These are phyloP conservation scores for Fraxinus floribunda DNA, from an alignment of 305 asterid species.

Conservation along the genomic window DNA sequence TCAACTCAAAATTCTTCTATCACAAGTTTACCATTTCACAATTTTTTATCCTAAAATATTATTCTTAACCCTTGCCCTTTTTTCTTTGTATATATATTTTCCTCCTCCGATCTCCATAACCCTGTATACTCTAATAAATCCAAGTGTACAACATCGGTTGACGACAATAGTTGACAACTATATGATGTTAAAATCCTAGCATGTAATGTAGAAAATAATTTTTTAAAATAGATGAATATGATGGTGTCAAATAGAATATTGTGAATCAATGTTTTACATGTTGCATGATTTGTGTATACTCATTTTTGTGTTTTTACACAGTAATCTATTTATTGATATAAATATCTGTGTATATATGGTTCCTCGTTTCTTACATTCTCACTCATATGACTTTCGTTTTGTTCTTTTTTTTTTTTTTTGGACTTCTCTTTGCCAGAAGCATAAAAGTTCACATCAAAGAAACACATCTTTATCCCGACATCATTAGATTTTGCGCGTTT, in stretches of 20 bases:
- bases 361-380: not conserved
- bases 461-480: conserved; percentile 8
- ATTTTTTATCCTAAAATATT: not conserved
- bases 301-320: not conserved
- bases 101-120: not conserved
- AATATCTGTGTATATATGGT: not conserved
- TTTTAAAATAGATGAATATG: no score
- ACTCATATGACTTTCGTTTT: conserved; percentile 18
- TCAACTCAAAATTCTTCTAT: no score
- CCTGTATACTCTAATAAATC: not conserved
- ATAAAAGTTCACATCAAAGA: not conserved
- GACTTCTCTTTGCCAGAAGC: not conserved
- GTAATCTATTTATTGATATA: not conserved
- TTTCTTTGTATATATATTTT: not conserved
- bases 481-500: not conserved
- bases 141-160: no score
- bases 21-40: not conserved
- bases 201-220: no score
- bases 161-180: no score
- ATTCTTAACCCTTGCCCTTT: not conserved
- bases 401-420: not conserved
- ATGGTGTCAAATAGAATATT: no score
- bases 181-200: no score
- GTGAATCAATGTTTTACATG: no score
- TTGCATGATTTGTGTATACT: no score